Evolutionary conservation across 2,329 filamentous ascomycete genomes (phyloP), one percentile per base, ranked within the genome.

Genomic region (Biscogniauxia mediterranea): DNA sequence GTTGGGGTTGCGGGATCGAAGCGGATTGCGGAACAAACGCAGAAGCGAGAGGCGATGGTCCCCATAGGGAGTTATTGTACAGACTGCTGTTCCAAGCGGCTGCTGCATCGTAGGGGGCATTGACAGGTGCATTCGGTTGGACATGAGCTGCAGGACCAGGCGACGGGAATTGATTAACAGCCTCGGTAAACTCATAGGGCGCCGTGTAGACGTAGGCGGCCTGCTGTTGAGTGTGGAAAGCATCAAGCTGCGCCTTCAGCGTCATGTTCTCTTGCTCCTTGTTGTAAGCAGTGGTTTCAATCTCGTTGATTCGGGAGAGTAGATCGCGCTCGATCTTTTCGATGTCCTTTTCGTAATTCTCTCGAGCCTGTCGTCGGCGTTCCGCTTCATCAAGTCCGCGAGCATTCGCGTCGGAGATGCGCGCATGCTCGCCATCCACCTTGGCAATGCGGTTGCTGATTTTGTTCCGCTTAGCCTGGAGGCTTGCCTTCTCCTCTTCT

Each of bases 391-490:
- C 83, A 20, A 88, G 79, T 1, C 86, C 86, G 55, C 87, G 83
- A 56, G 81, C 82, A 72, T 90, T 90, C 67, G 89, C 89, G 67
- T 89, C 86, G 23, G 83, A 82, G 68, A 93, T 87, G 68, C 87
- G 87, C 59, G 87, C 86, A 67, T 90, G 83, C 74, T 93, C 90
- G 66, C 85, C 87, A 66, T 89, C 87, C 23, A 92, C 85, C 78
- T 91, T 91, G 71, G 83, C 82, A 68, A 91, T 89, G 56, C 90
- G 87, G 25, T 85, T 82, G 59, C 86, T 85, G 51, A 92, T 87
- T 76, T 90, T 90, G 77, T 91, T 91, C 55, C 85, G 84, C 74
- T 91, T 91, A 60, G 86, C 85, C 70, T 88, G 83, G 28, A 89
- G 78, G 64, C 82, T 82, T 20, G 80, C 78, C 69, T 88, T 83